A percentile compares a stretch with the other conserved stretches of the same genome.
These are phyloP conservation scores for Hypomontagnella monticulosa DNA, from an alignment of 495 filamentous ascomycete species.

Conservation along the genomic window DNA sequence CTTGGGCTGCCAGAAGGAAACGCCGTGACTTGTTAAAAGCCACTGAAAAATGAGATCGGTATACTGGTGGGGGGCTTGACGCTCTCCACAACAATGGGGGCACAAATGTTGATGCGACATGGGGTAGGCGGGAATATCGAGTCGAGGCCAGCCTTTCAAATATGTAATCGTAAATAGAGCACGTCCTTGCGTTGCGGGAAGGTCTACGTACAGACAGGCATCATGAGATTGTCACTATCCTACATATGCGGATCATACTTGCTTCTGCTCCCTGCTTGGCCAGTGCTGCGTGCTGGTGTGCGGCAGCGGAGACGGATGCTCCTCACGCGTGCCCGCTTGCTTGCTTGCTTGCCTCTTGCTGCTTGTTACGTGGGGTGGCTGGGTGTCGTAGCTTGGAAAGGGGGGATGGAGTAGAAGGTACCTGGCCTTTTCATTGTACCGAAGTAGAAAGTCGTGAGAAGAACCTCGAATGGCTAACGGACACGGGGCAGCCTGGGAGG, in stretches of 20 bases:
- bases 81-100: constrained; percentile 40
- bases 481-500: constrained; percentile 25
- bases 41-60: constrained; percentile 6
- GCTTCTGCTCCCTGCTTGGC: constrained; percentile 48
- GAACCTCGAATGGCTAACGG: constrained; percentile 25
- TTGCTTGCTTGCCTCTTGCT: constrained; percentile 31
- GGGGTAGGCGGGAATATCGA: constrained; percentile 36
- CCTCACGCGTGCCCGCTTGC: constrained; percentile 33
- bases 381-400: constrained; percentile 28
- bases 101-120: constrained; percentile 30
- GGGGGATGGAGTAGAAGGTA: constrained; percentile 21
- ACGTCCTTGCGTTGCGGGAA: constrained; percentile 17
- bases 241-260: constrained; percentile 53
- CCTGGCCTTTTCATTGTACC: constrained; percentile 19
- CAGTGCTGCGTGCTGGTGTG: constrained; percentile 33
- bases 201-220: constrained; percentile 33
- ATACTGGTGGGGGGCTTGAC: constrained; percentile 34
- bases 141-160: constrained; percentile 36
- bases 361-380: constrained; percentile 36
- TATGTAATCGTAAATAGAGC: constrained; percentile 31
- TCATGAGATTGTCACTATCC: constrained; percentile 38
- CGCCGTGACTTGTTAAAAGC: constrained; percentile 1
- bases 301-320: constrained; percentile 35
- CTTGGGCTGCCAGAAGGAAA: constrained; percentile 23
- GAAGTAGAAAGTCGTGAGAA: constrained; percentile 19